Evolutionary conservation across 495 filamentous ascomycete species (phyloP).

Genomic region (Neurospora sp.): DNA sequence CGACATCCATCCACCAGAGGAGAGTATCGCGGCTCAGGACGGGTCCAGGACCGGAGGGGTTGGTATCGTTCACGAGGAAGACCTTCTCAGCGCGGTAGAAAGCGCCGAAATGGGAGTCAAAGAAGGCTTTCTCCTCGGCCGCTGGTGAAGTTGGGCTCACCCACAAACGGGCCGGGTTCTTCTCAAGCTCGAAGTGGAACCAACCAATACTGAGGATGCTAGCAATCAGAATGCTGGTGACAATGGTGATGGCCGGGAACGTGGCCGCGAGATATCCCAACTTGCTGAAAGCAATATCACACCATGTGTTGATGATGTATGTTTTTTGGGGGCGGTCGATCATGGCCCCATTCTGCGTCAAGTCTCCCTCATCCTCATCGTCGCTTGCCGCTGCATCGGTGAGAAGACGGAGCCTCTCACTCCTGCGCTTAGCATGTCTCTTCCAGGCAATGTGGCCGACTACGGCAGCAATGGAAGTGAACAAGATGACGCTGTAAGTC

Average conservation of each 20-base stretch:
- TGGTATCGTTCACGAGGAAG: conserved; percentile 84
- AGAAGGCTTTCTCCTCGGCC: conserved; percentile 87
- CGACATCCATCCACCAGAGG: conserved; percentile 89
- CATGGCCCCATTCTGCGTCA: conserved; percentile 60
- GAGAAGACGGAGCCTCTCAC: conserved; percentile 73
- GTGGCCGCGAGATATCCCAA: conserved; percentile 73
- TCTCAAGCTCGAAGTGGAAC: conserved; percentile 77
- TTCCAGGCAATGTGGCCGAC: conserved; percentile 66
- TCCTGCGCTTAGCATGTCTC: conserved; percentile 60
- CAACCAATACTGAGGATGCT: conserved; percentile 73
- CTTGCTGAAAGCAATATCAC: conserved; percentile 69
- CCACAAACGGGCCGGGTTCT: conserved; percentile 84
- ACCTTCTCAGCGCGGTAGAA: conserved; percentile 92
- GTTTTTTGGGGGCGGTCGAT: conserved; percentile 58
- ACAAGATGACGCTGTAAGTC: conserved; percentile 66
- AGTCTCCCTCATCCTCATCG: conserved; percentile 80
- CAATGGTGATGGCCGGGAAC: conserved; percentile 78
- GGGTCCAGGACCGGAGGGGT: conserved; percentile 51
- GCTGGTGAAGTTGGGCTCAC: conserved; percentile 87
- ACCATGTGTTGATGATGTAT: conserved; percentile 68
- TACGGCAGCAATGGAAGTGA: conserved; percentile 53
- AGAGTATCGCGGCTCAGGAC: conserved; percentile 83
- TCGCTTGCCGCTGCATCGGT: conserved; percentile 77
- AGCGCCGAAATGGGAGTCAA: conserved; percentile 89
- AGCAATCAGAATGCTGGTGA: conserved; percentile 57